Evolutionary conservation across 306 rosid species (phyloP), one percentile per base, ranked within the genome.

Genomic region (Gynostemma pentaphyllum): DNA sequence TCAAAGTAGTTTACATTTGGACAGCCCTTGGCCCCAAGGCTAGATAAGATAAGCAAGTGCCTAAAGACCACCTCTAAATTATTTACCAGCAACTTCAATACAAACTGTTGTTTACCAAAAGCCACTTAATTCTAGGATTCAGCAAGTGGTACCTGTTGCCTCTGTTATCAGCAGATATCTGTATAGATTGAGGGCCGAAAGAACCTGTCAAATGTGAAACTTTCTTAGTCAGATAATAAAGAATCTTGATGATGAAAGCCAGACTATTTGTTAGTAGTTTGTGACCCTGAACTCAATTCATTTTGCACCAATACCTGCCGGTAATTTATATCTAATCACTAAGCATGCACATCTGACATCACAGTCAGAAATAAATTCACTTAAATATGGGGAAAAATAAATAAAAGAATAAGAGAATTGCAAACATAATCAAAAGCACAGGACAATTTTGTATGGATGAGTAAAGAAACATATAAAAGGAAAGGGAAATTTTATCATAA

Each of bases 101-200:
- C 41, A 30, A 57, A 39, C 8, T 29, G 70, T 7, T 0, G 32
- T 15, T 14, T 28, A 67, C 28, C 18, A 36, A 36, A 62, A 13
- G 62, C 13, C 48, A 48, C 34, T 24, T n/a, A 40, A 70, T 59
- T 29, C 9, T 9, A 51, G 37, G 10, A 21, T 44, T 42, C 32
- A 34, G 10, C 2, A 30, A n/a, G 42, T 16, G 21, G 8, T 80
- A 92, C 99, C 88, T 73, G 87, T 62, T 41, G 87, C 80, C 81
- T 92, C 96, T 48, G 90, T 83, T 79, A 88, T 82, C 64, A 86
- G 72, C 36, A 80, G 70, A 66, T 80, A 88, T 69, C 95, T 76
- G 90, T 92, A 86, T 23, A 92, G 72, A 76, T 88, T 92, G 77
- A 92, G 99, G 8, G 87, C 99, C 30, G 95, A 79, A 50, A 82